Percentiles rank a stretch among this genome's conserved stretches.
phyloP scores from a whole-genome alignment of 148 eudicot genomes.

The Chenopodium suecicum region DNA sequence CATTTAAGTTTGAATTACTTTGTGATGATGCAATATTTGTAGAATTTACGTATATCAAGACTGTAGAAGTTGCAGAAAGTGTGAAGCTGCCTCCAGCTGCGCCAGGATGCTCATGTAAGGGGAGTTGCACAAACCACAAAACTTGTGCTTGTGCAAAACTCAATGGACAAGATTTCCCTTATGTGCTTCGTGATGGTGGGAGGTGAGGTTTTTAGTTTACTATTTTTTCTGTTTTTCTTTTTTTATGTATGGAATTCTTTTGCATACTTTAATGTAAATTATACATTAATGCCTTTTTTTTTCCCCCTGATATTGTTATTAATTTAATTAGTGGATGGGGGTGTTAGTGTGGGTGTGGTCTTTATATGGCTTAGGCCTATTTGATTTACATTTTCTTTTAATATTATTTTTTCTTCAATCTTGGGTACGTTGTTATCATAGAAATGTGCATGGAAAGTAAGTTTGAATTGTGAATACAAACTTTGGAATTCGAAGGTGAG shows the following conservation, averaged over 20 bases:
- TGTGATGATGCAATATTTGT: slow-evolving; percentile 1
- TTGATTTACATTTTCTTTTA: background rate
- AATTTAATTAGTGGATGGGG: background rate
- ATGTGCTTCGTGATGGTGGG: slow-evolving; percentile 42
- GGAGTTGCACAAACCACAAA: slow-evolving; percentile 35
- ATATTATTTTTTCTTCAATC: background rate
- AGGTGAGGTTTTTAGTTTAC: slow-evolving; percentile 27
- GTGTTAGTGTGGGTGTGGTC: background rate
- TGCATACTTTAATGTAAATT: background rate
- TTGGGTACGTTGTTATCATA: background rate
- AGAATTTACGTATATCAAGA: slow-evolving; percentile 38
- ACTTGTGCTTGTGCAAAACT: slow-evolving; percentile 51
- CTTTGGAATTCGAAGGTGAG: background rate
- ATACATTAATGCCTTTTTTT: background rate
- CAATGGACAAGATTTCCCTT: slow-evolving; percentile 46
- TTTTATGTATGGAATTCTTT: too few relatives aligned
- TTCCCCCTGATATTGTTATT: too few relatives aligned
- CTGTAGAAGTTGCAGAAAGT: slow-evolving; percentile 26
- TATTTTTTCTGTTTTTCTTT: too few relatives aligned
- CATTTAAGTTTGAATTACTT: background rate
- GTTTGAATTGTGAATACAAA: too few relatives aligned
- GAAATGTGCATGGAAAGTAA: too few relatives aligned
- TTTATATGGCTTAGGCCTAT: too few relatives aligned
- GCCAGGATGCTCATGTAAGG: slow-evolving; percentile 38
- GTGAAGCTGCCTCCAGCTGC: slow-evolving; percentile 34